Base-by-base conservation (phyloP, 805 yeast genomes). In the Lipomyces kockii region DNA sequence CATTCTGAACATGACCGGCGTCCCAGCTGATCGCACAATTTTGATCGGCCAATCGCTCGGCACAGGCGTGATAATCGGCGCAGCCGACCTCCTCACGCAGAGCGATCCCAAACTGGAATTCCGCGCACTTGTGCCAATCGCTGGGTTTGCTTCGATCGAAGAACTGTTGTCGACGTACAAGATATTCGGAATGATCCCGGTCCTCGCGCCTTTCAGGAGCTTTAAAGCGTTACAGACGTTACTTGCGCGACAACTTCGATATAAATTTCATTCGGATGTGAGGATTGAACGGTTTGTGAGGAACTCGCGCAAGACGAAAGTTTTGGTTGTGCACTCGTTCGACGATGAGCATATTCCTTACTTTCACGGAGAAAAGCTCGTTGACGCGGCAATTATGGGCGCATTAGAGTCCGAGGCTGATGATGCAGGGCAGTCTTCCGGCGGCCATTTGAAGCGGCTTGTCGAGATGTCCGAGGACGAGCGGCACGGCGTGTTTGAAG, bases 1-100 rank as follows among this genome's bases (percentile, higher is more conserved):
- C 22, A 63, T 66, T 8, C 27, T 60, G 32, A 37, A 58, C 25
- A n/a, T 37, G 32, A 60, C 66, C 5, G 65, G 61, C 2, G 56
- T 68, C 8, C 17, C 64, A 2, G 63, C 69, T 7, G 57, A 61
- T 6, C 57, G 55, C 12, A 61, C 58, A 3, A 43, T 58, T 1
- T 27, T 69, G 34, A 58, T 63, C 27, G 72, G 72, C 12, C 72
- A 69, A 20, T 69, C 72, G n/a, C 63, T 69, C 2, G 72, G 72
- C 27, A 63, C 70, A 2, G 72, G 68, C 2, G 70, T 69, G 6
- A 29, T 61, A 3, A 63, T 69, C 51, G 72, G 70, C 14, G 61
- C 58, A 17, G 68, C 72, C 6, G 70, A 66, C 25, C 34, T 51
- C 2, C 62, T 69, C 11, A 62, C 66, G 3, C 59, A 25, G 9